A percentile compares a stretch with the other conserved stretches of the same genome.
Conservation (phyloP, 495 filamentous ascomycete species). For the Xylaria grammica region DNA sequence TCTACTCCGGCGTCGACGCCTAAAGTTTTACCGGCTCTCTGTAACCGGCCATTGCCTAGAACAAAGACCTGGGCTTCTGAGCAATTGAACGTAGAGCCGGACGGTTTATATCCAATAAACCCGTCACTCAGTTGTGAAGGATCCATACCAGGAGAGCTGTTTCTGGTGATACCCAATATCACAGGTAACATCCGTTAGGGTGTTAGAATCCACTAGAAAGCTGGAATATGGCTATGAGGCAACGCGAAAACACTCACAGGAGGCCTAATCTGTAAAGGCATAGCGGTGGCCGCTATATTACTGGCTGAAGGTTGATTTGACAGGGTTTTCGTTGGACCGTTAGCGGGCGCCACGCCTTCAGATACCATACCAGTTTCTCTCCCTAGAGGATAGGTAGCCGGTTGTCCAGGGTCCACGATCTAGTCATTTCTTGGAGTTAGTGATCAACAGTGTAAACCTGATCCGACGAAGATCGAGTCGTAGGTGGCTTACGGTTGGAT, state of each 20-base stretch:
- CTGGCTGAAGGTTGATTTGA: neutral
- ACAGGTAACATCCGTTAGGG: neutral
- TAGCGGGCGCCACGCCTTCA: neutral
- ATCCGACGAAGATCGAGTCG: neutral
- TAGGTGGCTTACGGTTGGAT: neutral
- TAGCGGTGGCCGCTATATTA: neutral
- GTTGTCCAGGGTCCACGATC: neutral
- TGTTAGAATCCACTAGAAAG: neutral
- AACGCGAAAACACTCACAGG: neutral
- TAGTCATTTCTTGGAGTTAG: neutral
- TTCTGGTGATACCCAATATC: neutral
- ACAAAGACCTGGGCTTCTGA: slow-evolving; percentile 5
- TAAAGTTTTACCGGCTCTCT: neutral
- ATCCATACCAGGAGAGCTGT: neutral
- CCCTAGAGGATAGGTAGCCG: neutral
- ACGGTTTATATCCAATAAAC: neutral
- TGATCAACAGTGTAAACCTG: neutral
- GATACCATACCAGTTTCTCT: neutral
- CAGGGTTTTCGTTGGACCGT: neutral
- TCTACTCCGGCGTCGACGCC: neutral
- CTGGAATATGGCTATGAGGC: neutral
- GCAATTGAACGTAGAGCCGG: neutral
- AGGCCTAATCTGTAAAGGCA: neutral
- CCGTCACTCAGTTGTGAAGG: neutral
- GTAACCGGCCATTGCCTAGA: neutral